phyloP scores from a whole-genome alignment of 768 basidiomycete species.

The Suillus hirtellus region DNA sequence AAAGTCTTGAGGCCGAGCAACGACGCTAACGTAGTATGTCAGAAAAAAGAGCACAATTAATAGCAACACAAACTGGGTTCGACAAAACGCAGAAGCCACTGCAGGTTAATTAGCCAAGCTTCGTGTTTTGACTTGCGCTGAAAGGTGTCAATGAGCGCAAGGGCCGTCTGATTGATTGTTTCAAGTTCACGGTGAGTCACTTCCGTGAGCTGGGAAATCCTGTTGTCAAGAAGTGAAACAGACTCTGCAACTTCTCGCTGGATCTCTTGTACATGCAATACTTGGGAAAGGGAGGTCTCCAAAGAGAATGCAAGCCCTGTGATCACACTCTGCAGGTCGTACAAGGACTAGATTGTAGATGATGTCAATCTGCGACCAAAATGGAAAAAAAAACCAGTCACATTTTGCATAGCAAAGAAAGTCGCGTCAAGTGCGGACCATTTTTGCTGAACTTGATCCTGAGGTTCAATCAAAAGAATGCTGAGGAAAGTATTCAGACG shows the following conservation, averaged over 20 bases:
- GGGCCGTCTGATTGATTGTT: constrained; percentile 48
- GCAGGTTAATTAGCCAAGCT: constrained; percentile 7
- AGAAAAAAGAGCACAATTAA: neutral
- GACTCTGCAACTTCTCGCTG: constrained; percentile 40
- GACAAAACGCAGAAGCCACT: constrained; percentile 21
- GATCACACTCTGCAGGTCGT: constrained; percentile 4
- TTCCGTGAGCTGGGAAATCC: constrained; percentile 39
- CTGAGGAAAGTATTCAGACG: constrained; percentile 2
- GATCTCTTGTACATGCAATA: constrained; percentile 31
- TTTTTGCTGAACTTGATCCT: constrained; percentile 33
- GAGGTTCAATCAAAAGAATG: constrained; percentile 14
- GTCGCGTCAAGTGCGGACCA: constrained; percentile 27
- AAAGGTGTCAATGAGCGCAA: constrained; percentile 25
- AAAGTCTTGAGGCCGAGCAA: constrained; percentile 30
- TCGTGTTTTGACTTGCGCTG: constrained; percentile 3
- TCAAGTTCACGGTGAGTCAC: constrained; percentile 45
- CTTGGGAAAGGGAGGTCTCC: constrained; percentile 31
- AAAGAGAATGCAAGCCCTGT: constrained; percentile 24
- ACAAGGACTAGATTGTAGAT: constrained; percentile 8
- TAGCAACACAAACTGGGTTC: constrained; percentile 28
- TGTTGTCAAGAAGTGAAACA: constrained; percentile 36
- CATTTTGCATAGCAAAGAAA: constrained; percentile 32
- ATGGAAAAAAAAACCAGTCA: constrained; percentile 14
- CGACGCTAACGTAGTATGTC: neutral
- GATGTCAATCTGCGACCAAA: constrained; percentile 24